Conservation (phyloP, 371 early-diverging fungal species). For the Mortierella sp. region DNA sequence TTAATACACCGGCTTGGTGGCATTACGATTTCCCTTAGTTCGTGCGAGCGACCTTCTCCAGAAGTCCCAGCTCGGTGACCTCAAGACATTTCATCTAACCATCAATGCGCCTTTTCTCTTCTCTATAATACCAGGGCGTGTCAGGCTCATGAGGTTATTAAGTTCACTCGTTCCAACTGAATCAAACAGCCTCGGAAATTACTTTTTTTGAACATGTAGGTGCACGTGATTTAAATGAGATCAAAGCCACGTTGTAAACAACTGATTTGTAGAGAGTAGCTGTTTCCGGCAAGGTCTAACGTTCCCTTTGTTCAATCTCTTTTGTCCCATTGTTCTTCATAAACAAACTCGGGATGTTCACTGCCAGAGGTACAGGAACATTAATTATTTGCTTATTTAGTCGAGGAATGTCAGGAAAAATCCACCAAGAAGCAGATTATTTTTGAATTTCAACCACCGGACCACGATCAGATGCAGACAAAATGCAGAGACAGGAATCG, state of each 20-base stretch:
- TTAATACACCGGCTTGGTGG: too few relatives aligned
- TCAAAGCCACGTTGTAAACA: constrained; percentile 4
- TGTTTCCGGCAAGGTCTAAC: not conserved
- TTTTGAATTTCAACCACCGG: not conserved
- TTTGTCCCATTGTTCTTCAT: not conserved
- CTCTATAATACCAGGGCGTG: too few relatives aligned
- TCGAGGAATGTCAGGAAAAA: not conserved
- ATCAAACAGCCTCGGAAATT: too few relatives aligned
- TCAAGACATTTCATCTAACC: too few relatives aligned
- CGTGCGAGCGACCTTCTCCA: too few relatives aligned
- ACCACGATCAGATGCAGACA: not conserved
- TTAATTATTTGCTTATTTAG: not conserved
- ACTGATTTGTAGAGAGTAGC: not conserved
- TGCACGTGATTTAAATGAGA: not conserved
- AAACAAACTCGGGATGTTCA: not conserved
- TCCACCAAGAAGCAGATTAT: not conserved
- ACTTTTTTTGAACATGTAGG: too few relatives aligned
- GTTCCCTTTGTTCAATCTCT: not conserved
- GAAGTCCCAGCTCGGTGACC: too few relatives aligned
- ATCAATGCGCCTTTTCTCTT: too few relatives aligned
- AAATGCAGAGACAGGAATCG: too few relatives aligned
- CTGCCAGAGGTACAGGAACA: constrained; percentile 9
- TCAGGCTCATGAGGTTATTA: too few relatives aligned
- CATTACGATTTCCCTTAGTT: too few relatives aligned
- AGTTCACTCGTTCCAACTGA: too few relatives aligned